Evolutionary conservation across 2,329 filamentous ascomycete genomes (phyloP).

Genomic region (Xylaria hypoxylon): DNA sequence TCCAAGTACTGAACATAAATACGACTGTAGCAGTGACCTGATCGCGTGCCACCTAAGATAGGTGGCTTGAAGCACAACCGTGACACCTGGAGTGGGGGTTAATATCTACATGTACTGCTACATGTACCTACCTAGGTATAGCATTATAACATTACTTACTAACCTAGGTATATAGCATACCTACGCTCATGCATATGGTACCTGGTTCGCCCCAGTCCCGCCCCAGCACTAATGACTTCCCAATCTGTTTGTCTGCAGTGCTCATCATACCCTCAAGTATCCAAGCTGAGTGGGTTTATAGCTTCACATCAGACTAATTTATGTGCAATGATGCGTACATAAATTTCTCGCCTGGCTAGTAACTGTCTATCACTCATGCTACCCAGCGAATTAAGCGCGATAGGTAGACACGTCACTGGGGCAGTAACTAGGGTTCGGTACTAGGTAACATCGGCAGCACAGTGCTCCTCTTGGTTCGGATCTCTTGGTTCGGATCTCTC

Average conservation of each 20-base stretch:
- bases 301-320: not conserved
- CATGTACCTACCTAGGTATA: too few relatives aligned
- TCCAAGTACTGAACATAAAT: not conserved
- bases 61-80: conserved; percentile 3
- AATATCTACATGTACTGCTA: conserved; percentile 3
- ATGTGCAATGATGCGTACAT: conserved; percentile 13
- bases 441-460: not conserved
- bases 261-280: conserved; percentile 9
- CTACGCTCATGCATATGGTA: conserved; percentile 17
- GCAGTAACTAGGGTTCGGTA: not conserved
- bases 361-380: not conserved
- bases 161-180: too few relatives aligned
- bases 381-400: not conserved
- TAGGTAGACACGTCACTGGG: conserved; percentile 3
- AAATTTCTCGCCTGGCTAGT: not conserved
- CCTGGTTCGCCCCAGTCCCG: conserved; percentile 10
- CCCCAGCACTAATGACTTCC: conserved; percentile 10
- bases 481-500: not conserved
- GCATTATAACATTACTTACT: too few relatives aligned
- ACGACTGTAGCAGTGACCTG: conserved; percentile 1
- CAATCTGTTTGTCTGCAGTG: conserved; percentile 1
- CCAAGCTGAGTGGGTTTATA: not conserved
- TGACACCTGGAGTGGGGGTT: conserved; percentile 18
- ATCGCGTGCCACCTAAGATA: conserved; percentile 1
- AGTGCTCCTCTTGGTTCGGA: too few relatives aligned